Base-by-base conservation (phyloP, 1,139 yeast genomes). In the Geotrichum carabidarum region DNA sequence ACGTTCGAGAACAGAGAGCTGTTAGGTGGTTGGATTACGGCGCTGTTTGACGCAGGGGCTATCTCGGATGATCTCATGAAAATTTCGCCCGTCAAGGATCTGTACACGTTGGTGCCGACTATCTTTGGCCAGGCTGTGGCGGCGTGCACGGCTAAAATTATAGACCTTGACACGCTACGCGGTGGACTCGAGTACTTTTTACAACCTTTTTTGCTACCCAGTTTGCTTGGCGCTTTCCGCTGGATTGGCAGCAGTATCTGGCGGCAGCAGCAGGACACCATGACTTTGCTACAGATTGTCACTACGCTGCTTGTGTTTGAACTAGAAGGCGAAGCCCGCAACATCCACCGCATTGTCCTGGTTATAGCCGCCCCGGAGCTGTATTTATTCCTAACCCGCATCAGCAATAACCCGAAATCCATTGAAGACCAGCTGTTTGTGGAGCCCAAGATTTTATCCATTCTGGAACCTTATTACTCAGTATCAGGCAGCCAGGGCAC, bases 31-130 rank as follows among this genome's bases (percentile, higher is more conserved):
- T 91, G 98, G 98, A 78, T 87, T 44, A 74, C 79, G 44, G 93
- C 94, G 1, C 69, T 91, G 48, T 90, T 87, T 70, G 91, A 88
- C 58, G 81, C 88, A 44, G 94, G 90, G 53, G 96, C 96, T 1
- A 80, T 91, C 44, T 83, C 95, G 0, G 97, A 91, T 68, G 91
- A 86, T 37, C 72, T 90, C 55, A 81, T 90, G 65, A 80, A 83
- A 61, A 74, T 82, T 4, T 80, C 88, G 2, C 75, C 83, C 17
- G 79, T 86, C 27, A 81, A 83, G 62, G 93, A 87, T 57, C 79
- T 87, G 50, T 80, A 86, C 57, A 76, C 77, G 43, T 68, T 91
- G 46, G 78, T 89, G 14, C 95, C 96, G 0, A 74, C 81, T 4
- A 80, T 91, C 12, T 82, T 88, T 63, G 83, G 82, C 58, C 94